These are phyloP conservation scores for Colletotrichum ledebouriae DNA, from an alignment of 2,329 filamentous ascomycete species.

Conservation along the genomic window DNA sequence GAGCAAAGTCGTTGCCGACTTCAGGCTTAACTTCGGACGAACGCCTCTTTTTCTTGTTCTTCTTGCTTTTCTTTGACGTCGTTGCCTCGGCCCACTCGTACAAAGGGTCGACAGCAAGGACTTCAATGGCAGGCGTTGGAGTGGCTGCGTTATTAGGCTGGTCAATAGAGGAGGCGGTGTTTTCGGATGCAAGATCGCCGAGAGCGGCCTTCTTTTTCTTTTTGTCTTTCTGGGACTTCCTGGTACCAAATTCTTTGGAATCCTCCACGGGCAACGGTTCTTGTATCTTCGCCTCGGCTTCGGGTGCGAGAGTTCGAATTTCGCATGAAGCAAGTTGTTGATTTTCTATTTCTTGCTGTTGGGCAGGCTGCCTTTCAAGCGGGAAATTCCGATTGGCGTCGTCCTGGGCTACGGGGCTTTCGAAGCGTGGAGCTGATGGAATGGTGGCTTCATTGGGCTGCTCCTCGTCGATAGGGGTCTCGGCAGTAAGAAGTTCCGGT, in stretches of 20 bases:
- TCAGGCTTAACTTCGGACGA: conserved; percentile 42
- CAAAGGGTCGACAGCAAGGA: not conserved
- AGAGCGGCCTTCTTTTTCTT: conserved; percentile 48
- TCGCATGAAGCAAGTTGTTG: too few species aligned
- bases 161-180: too few species aligned
- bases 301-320: not conserved
- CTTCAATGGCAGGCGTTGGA: not conserved
- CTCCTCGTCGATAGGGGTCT: too few species aligned
- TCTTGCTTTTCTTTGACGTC: conserved; percentile 51
- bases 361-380: too few species aligned
- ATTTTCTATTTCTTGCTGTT: too few species aligned
- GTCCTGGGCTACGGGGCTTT: too few species aligned
- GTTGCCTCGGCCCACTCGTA: not conserved
- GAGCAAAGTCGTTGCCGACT: too few species aligned
- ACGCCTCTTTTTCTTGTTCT: conserved; percentile 48
- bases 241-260: conserved; percentile 35
- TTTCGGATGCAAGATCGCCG: not conserved
- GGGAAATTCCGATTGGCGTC: too few species aligned
- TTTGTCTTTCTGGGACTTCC: conserved; percentile 50
- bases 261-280: conserved; percentile 1
- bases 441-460: too few species aligned
- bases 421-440: too few species aligned
- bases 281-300: not conserved
- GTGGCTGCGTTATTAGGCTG: too few species aligned
- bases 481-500: too few species aligned